Percentiles rank a stretch among this genome's conserved stretches.
Conservation (phyloP, 2,329 filamentous ascomycete species). For the Apiospora arundinis region DNA sequence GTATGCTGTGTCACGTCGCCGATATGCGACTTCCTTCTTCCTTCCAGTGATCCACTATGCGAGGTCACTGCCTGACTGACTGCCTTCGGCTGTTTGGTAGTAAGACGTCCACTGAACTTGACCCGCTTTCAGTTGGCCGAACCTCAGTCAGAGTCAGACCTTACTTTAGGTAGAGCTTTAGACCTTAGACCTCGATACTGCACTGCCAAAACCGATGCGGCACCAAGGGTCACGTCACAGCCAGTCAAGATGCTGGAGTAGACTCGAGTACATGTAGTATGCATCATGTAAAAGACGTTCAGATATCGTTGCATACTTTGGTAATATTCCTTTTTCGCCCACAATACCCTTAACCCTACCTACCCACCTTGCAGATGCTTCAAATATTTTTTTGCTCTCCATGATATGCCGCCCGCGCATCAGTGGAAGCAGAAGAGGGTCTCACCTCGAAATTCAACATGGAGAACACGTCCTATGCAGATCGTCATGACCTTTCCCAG, state of each 20-base stretch:
- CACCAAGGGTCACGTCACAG: background rate
- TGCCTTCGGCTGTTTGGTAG: slow-evolving; percentile 7
- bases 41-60: background rate
- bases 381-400: background rate
- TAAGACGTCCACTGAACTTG: background rate
- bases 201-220: slow-evolving; percentile 11
- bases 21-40: background rate
- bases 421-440: background rate
- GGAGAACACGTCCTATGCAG: background rate
- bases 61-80: background rate
- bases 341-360: background rate
- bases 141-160: background rate
- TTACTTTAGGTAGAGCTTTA: too few species aligned
- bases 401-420: background rate
- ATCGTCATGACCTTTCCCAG: background rate
- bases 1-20: background rate
- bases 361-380: background rate
- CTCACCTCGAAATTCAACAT: background rate
- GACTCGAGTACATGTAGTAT: background rate
- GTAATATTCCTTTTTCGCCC: background rate
- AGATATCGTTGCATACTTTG: background rate
- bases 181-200: slow-evolving; percentile 3
- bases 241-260: background rate
- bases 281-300: background rate
- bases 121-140: slow-evolving; percentile 10